These are phyloP conservation scores for Phlebiopsis gigantea DNA, from an alignment of 768 basidiomycete species.

Conservation along the genomic window DNA sequence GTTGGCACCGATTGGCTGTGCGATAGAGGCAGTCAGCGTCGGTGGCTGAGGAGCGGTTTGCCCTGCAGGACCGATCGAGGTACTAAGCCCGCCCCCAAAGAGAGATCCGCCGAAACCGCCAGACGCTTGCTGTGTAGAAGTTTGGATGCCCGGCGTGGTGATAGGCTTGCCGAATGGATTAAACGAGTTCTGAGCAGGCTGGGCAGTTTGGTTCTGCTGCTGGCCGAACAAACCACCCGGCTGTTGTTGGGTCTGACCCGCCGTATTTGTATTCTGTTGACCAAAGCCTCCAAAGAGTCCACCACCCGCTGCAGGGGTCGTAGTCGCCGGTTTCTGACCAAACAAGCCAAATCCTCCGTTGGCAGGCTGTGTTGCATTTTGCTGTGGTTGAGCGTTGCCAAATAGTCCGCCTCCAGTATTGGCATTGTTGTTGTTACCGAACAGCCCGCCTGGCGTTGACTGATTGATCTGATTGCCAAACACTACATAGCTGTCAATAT, in stretches of 20 bases:
- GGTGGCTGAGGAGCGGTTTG: conserved; percentile 30
- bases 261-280: conserved; percentile 32
- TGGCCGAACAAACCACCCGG: conserved; percentile 44
- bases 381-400: conserved; percentile 23
- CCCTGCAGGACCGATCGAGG: conserved; percentile 30
- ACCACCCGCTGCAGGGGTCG: conserved; percentile 21
- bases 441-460: conserved; percentile 13
- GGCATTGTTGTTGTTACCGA: conserved; percentile 17
- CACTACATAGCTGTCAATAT: conserved; percentile 24
- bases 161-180: conserved; percentile 49
- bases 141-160: conserved; percentile 35
- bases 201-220: conserved; percentile 41
- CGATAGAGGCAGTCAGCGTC: conserved; percentile 77
- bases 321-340: conserved; percentile 1
- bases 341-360: not conserved
- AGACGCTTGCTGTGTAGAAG: conserved; percentile 24
- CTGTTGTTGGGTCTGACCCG: conserved; percentile 21
- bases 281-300: conserved; percentile 36
- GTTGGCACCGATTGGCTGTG: conserved; percentile 73
- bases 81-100: conserved; percentile 28
- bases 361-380: not conserved
- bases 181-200: conserved; percentile 34
- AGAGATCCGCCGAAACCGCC: conserved; percentile 28
- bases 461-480: conserved; percentile 29
- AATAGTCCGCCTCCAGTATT: conserved; percentile 20